These are phyloP conservation scores for Rhodotorula sp. DNA, from an alignment of 1,284 basidiomycete genomes.

Conservation along the genomic window DNA sequence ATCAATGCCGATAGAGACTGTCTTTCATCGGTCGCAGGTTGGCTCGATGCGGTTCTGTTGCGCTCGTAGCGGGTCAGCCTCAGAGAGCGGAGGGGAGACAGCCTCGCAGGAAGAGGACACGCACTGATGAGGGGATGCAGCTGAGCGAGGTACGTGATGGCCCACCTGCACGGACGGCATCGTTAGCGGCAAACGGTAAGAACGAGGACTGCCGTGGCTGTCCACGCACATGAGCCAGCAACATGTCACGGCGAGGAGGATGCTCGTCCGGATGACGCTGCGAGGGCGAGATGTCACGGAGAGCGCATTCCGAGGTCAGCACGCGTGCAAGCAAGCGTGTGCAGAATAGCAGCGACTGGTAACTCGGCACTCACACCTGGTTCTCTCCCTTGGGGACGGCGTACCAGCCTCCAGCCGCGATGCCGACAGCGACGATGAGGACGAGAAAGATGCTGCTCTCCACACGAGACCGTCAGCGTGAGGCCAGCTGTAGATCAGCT, in stretches of 20 bases:
- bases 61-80: neutral
- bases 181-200: neutral
- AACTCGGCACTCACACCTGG: constrained; percentile 67
- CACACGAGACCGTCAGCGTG: neutral
- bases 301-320: neutral
- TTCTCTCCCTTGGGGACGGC: constrained; percentile 78
- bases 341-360: neutral
- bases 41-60: constrained; percentile 28
- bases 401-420: constrained; percentile 67
- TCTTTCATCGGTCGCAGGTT: constrained; percentile 19
- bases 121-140: constrained; percentile 81
- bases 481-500: too few relatives aligned
- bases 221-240: constrained; percentile 73
- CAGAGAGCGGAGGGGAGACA: accelerated
- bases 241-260: constrained; percentile 71
- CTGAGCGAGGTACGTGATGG: constrained; percentile 87
- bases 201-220: neutral
- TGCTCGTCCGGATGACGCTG: constrained; percentile 75
- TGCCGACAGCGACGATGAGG: constrained; percentile 51
- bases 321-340: neutral
- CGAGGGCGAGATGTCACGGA: neutral
- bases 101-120: constrained; percentile 25
- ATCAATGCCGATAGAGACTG: neutral
- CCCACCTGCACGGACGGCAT: constrained; percentile 59
- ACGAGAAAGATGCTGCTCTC: constrained; percentile 41